Evolutionary conservation across 2,329 filamentous ascomycete genomes (phyloP).

Genomic region (Domatiomyces catenatus): DNA sequence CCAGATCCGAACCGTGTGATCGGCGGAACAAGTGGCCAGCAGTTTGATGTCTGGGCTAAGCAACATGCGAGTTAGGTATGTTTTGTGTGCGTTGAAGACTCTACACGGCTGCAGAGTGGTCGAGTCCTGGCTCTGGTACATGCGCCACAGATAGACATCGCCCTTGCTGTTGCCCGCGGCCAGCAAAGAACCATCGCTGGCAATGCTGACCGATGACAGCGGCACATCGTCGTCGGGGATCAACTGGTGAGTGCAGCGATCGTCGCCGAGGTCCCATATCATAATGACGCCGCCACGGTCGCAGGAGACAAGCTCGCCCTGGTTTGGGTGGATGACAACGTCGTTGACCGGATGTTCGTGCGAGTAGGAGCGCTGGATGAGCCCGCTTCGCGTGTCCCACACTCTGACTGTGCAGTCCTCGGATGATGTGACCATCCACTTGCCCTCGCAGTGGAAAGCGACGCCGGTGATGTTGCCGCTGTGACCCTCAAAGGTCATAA

Average conservation of each 20-base stretch:
- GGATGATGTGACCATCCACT: slow-evolving; percentile 98
- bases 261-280: slow-evolving; percentile 93
- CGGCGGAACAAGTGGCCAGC: slow-evolving; percentile 81
- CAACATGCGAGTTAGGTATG: slow-evolving; percentile 82
- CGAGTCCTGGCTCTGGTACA: slow-evolving; percentile 66
- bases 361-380: slow-evolving; percentile 80
- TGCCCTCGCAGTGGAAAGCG: slow-evolving; percentile 94
- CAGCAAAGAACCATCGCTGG: slow-evolving; percentile 80
- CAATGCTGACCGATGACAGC: slow-evolving; percentile 87
- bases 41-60: slow-evolving; percentile 89
- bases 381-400: slow-evolving; percentile 79
- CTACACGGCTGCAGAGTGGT: slow-evolving; percentile 76
- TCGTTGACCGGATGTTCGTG: slow-evolving; percentile 86
- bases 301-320: slow-evolving; percentile 94
- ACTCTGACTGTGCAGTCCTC: slow-evolving; percentile 96
- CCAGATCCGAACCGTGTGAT: slow-evolving; percentile 95
- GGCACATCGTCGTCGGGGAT: slow-evolving; percentile 92
- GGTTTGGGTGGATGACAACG: slow-evolving; percentile 98
- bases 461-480: slow-evolving; percentile 92
- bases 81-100: slow-evolving; percentile 77
- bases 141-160: slow-evolving; percentile 93
- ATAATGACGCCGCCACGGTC: slow-evolving; percentile 83
- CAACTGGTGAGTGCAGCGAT: slow-evolving; percentile 89
- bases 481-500: slow-evolving; percentile 90
- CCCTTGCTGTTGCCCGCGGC: slow-evolving; percentile 93